A percentile compares a stretch with the other conserved stretches of the same genome.
These are phyloP conservation scores for Colletotrichum paranaense DNA, from an alignment of 2,329 filamentous ascomycete genomes.

Conservation along the genomic window DNA sequence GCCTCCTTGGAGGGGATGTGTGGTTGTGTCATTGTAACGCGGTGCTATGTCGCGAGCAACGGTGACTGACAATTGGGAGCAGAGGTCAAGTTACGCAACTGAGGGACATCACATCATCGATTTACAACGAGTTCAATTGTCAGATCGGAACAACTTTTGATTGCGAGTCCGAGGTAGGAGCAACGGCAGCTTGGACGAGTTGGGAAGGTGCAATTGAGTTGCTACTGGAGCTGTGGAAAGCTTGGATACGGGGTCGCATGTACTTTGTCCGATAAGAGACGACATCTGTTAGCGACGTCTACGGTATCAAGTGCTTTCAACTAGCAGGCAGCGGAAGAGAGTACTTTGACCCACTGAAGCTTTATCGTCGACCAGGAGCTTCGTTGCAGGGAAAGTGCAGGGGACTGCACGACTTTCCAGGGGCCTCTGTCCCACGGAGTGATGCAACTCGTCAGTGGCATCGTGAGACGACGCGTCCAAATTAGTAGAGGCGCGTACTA, in stretches of 20 bases:
- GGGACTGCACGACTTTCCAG: not conserved
- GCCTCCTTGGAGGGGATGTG: slow-evolving; percentile 15
- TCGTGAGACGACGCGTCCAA: not conserved
- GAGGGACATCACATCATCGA: not conserved
- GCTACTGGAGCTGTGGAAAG: slow-evolving; percentile 16
- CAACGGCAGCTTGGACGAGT: slow-evolving; percentile 8
- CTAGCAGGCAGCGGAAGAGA: not conserved
- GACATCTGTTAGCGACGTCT: not conserved
- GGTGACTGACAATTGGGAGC: not conserved
- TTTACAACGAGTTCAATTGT: not conserved
- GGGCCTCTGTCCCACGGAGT: not conserved
- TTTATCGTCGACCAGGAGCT: slow-evolving; percentile 16
- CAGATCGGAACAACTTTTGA: not conserved
- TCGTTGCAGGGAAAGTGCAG: slow-evolving; percentile 14
- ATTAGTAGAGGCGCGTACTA: not conserved
- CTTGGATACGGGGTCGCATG: slow-evolving; percentile 17
- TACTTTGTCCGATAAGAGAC: slow-evolving; percentile 3
- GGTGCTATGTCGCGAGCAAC: not conserved
- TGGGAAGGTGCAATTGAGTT: slow-evolving; percentile 24
- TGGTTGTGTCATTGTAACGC: slow-evolving; percentile 6
- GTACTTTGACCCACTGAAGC: slow-evolving; percentile 12
- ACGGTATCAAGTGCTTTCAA: too few relatives aligned
- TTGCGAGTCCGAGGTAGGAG: not conserved
- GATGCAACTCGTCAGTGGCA: slow-evolving; percentile 1
- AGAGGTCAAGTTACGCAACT: not conserved